Percentiles rank a stretch among this genome's conserved stretches.
phyloP scores from a whole-genome alignment of 2,329 filamentous ascomycete genomes.

The Neonectria sp. region DNA sequence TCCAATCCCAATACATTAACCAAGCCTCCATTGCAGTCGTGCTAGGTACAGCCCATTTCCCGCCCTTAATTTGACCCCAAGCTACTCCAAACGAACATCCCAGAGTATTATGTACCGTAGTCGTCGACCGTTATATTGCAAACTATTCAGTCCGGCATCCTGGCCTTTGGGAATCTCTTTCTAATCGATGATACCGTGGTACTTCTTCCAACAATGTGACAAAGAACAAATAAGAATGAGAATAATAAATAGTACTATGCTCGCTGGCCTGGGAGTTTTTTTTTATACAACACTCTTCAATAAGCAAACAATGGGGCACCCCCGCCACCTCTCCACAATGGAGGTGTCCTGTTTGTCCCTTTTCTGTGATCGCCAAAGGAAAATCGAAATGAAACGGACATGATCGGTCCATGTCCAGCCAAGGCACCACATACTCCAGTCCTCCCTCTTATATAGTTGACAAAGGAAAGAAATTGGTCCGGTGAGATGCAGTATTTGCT shows the following conservation, averaged over 20 bases:
- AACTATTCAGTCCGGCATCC: constrained; percentile 42
- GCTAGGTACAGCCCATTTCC: constrained; percentile 22
- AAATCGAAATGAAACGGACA: constrained; percentile 35
- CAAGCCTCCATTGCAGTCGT: constrained; percentile 33
- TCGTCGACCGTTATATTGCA: constrained; percentile 43
- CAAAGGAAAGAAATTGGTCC: constrained; percentile 51
- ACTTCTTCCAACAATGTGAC: constrained; percentile 27
- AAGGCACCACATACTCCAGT: constrained; percentile 47
- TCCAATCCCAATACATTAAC: constrained; percentile 23
- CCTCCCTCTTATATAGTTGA: constrained; percentile 47
- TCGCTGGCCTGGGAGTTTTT: constrained; percentile 33
- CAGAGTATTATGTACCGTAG: constrained; percentile 43
- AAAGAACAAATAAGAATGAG: constrained; percentile 29
- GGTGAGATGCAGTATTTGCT: constrained; percentile 47
- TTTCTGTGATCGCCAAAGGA: constrained; percentile 35
- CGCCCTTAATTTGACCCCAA: constrained; percentile 17
- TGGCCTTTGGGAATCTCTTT: constrained; percentile 39
- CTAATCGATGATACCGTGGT: constrained; percentile 28
- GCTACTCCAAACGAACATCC: constrained; percentile 28
- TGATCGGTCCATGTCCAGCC: constrained; percentile 43
- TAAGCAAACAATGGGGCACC: constrained; percentile 36
- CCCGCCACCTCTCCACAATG: constrained; percentile 23
- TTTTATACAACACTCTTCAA: constrained; percentile 44
- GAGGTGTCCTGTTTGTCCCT: constrained; percentile 39
- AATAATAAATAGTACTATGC: constrained; percentile 40